Base-by-base conservation (phyloP, 306 rosid genomes). In the Ceratonia siliqua region DNA sequence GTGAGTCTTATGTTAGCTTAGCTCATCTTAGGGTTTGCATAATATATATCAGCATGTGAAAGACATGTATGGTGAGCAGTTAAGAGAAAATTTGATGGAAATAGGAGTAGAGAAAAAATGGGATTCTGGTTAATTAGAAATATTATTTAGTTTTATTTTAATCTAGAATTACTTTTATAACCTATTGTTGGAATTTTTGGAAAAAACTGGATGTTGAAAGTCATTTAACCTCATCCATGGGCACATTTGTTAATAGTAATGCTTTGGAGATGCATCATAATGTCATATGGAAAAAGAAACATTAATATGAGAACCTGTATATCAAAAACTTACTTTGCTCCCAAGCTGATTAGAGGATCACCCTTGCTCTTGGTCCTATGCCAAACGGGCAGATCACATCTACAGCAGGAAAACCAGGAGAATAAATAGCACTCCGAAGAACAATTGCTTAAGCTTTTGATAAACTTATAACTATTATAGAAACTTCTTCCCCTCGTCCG, bases 281-380 rank as follows among this genome's bases (percentile, higher is more conserved):
- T 7, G 50, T 39, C 21, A 50, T 20, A 36, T 27, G 12, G 12
- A 11, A 49, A 53, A 59, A 22, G 62, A 62, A 43, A 43, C n/a
- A 67, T 39, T 35, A 18, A 24, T 6, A 36, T 39, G 63, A 50
- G 18, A 49, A 49, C 5, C 10, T 17, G 10, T 30, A 66, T 21
- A 45, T 5, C n/a, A 73, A 17, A 38, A 38, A 81, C 88, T 89
- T 77, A 91, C 98, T 88, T 87, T 46, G 97, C 98, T 77, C 98
- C 97, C 57, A 94, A 85, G 85, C 67, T 87, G 79, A 91, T 84
- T 13, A 94, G 83, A 46, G 96, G 86, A 74, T 94, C 95, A 50
- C 97, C 91, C 86, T 94, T 94, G 87, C 82, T 85, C 89, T 90
- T 87, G 78, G 98, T 91, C 79, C 96, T 86, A 76, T 94, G 91